phyloP scores from a whole-genome alignment of 2,329 filamentous ascomycete species.

The Diaporthe sp. region DNA sequence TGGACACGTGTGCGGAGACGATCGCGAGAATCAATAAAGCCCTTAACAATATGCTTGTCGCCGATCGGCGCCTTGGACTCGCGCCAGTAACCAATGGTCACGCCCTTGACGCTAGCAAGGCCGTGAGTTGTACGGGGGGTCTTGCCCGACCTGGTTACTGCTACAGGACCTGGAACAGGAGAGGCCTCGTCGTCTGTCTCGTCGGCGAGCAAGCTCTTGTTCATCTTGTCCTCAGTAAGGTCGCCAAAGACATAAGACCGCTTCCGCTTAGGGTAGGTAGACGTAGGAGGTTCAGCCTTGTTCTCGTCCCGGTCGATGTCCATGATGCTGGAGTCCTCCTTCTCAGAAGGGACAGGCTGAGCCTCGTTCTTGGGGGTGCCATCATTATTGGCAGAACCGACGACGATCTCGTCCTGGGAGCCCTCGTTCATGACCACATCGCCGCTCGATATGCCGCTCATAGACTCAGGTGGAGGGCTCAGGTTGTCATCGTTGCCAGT shows the following conservation, averaged over 20 bases:
- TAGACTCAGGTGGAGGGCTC: conserved; percentile 58
- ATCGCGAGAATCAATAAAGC: conserved; percentile 74
- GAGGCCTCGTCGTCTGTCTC: conserved; percentile 46
- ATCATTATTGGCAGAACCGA: conserved; percentile 55
- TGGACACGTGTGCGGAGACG: conserved; percentile 73
- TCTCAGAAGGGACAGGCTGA: conserved; percentile 53
- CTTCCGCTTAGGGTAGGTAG: conserved; percentile 68
- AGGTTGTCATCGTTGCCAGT: conserved; percentile 60
- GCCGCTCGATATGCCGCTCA: conserved; percentile 57
- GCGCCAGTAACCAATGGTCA: conserved; percentile 72
- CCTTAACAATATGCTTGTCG: conserved; percentile 71
- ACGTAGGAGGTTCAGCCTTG: not conserved
- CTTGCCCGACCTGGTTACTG: conserved; percentile 11
- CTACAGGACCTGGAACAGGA: conserved; percentile 41
- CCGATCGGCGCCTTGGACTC: conserved; percentile 66
- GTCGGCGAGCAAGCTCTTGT: conserved; percentile 51
- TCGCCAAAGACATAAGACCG: conserved; percentile 65
- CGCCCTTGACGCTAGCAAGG: conserved; percentile 57
- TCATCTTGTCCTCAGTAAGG: conserved; percentile 63
- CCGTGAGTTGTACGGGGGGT: conserved; percentile 47
- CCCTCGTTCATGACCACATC: conserved; percentile 50
- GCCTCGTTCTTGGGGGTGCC: conserved; percentile 57
- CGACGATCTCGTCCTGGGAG: conserved; percentile 67
- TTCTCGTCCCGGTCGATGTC: conserved; percentile 7
- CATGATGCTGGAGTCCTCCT: conserved; percentile 51